phyloP scores from a whole-genome alignment of 2,329 filamentous ascomycete genomes.

The Phaeosphaeriaceae sp. region DNA sequence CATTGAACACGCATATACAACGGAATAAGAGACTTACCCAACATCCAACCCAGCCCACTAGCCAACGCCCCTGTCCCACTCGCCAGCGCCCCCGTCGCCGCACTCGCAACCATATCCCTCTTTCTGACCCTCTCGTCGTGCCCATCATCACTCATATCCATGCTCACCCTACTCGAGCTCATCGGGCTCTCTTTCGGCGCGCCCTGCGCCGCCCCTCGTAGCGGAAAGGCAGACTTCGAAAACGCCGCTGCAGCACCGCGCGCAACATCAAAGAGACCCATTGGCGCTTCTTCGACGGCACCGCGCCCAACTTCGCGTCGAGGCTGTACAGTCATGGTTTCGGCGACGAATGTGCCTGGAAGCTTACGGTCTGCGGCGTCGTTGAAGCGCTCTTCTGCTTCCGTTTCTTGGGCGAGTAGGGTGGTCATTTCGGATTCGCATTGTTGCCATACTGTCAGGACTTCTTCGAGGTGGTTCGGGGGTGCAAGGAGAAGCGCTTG shows the following conservation, averaged over 20 bases:
- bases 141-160: slow-evolving; percentile 44
- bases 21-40: slow-evolving; percentile 53
- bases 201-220: slow-evolving; percentile 27
- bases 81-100: slow-evolving; percentile 67
- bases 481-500: slow-evolving; percentile 79
- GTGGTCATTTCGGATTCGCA: slow-evolving; percentile 79
- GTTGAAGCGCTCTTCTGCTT: slow-evolving; percentile 74
- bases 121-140: slow-evolving; percentile 63
- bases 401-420: slow-evolving; percentile 70
- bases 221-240: slow-evolving; percentile 55
- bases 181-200: not conserved
- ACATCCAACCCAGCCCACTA: slow-evolving; percentile 69
- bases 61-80: slow-evolving; percentile 67
- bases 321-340: slow-evolving; percentile 44
- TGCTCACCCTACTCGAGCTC: slow-evolving; percentile 30
- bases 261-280: slow-evolving; percentile 62
- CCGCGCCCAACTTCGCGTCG: slow-evolving; percentile 51
- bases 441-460: slow-evolving; percentile 75
- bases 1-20: not conserved
- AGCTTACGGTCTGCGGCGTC: slow-evolving; percentile 65
- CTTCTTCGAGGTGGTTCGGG: slow-evolving; percentile 72
- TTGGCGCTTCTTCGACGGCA: slow-evolving; percentile 57
- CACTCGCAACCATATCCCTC: slow-evolving; percentile 74
- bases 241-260: slow-evolving; percentile 58
- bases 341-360: slow-evolving; percentile 55